A percentile compares a stretch with the other conserved stretches of the same genome.
Evolutionary conservation across 129 eudicot genomes (phyloP).

Genomic region (Flaveria linearis): DNA sequence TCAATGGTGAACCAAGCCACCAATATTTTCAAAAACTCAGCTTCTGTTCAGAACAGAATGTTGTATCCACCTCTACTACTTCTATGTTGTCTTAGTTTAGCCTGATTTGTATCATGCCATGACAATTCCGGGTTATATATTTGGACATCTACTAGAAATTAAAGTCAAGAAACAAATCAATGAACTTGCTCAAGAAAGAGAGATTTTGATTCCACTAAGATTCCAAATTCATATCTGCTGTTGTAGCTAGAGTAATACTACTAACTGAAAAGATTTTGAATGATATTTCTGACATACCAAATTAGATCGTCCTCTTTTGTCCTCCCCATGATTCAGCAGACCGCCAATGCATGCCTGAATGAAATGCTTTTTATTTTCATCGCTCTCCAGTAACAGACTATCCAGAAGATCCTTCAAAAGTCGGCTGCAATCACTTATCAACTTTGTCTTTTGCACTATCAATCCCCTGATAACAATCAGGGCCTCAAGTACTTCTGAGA

Average conservation of each 20-base stretch:
- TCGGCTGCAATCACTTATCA: slow-evolving; percentile 89
- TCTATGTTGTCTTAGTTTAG: neutral
- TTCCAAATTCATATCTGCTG: neutral
- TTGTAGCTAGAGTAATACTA: neutral
- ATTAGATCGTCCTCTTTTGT: slow-evolving; percentile 73
- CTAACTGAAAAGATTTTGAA: slow-evolving; percentile 3
- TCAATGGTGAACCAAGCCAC: neutral
- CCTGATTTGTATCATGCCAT: neutral
- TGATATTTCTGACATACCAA: slow-evolving; percentile 52
- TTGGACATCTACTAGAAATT: neutral
- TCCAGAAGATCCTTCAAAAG: slow-evolving; percentile 93
- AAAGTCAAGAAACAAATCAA: neutral
- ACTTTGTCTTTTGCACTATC: slow-evolving; percentile 93
- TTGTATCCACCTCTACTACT: neutral
- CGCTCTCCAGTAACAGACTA: slow-evolving; percentile 90
- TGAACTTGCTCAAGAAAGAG: slow-evolving; percentile 11
- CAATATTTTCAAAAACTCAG: neutral
- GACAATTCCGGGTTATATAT: neutral
- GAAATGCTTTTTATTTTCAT: slow-evolving; percentile 85
- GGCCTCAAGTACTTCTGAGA: slow-evolving; percentile 92
- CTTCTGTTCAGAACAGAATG: neutral
- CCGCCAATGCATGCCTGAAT: slow-evolving; percentile 94
- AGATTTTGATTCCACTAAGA: slow-evolving; percentile 11
- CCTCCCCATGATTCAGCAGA: slow-evolving; percentile 84
- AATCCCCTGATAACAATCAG: slow-evolving; percentile 94